phyloP scores from a whole-genome alignment of 306 rosid genomes.

The Glycine tomentella region DNA sequence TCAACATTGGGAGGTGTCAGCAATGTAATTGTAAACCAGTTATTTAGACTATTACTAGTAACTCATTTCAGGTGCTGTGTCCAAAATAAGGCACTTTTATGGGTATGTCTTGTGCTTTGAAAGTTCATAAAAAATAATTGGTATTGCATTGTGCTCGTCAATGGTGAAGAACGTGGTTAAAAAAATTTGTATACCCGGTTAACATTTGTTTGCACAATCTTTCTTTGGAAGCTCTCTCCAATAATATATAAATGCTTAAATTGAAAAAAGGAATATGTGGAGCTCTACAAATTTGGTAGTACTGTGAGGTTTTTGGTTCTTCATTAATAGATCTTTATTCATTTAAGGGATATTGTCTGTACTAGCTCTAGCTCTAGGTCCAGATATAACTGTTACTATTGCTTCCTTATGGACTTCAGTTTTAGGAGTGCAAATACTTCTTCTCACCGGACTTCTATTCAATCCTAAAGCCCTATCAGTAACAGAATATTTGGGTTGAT shows the following conservation, averaged over 20 bases:
- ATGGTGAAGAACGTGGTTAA: conserved; percentile 3
- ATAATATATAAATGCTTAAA: conserved; percentile 1
- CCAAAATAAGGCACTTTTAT: background rate
- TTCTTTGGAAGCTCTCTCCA: conserved; percentile 2
- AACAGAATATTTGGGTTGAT: background rate
- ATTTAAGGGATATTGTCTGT: background rate
- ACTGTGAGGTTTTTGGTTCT: background rate
- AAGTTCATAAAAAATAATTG: background rate
- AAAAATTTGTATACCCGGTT: background rate
- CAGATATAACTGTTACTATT: conserved; percentile 1
- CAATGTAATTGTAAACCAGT: conserved; percentile 17
- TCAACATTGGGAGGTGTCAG: conserved; percentile 14
- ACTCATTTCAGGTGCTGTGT: conserved; percentile 23
- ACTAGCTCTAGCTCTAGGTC: conserved; percentile 2
- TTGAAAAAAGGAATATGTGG: conserved; percentile 14
- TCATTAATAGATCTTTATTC: conserved; percentile 22
- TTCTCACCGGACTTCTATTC: conserved; percentile 24
- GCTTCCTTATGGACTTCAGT: conserved; percentile 12
- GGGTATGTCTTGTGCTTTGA: too few species aligned
- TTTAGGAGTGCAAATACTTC: conserved; percentile 37
- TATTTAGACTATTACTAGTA: conserved; percentile 8
- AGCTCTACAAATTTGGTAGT: conserved; percentile 16
- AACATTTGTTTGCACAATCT: background rate
- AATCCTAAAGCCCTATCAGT: conserved; percentile 24
- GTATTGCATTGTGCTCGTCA: background rate